Evolutionary conservation across 345 rosid species (phyloP), one percentile per base, ranked within the genome.

Genomic region (Eucalyptus globulus): DNA sequence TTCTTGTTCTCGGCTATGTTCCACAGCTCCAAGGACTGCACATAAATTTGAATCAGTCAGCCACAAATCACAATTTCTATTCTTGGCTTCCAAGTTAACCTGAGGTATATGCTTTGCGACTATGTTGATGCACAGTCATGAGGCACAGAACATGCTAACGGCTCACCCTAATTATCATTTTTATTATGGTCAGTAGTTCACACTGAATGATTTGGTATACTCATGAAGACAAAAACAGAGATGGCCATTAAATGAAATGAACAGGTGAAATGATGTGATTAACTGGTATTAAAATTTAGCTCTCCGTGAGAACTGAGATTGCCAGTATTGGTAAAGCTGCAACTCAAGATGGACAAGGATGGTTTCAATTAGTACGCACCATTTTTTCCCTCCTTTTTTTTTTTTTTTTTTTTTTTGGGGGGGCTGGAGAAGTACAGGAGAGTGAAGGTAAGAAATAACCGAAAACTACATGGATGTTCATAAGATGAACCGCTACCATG

Each of bases 11-110:
- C 96, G 2, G 93, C 94, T 92, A 94, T 90, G 93, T 95, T 94
- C 97, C 95, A 96, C 10, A 94, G 91, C 93, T 96, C 96, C 94
- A 96, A 54, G 4, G 93, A 93, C 98, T 96, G 94, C 91, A 88
- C n/a, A 53, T 47, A 34, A 9, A 49, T 53, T 45, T 62, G 17
- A 56, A 44, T 26, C 47, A 47, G n/a, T 15, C 86, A 11, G 29
- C 58, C 87, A 47, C 87, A 47, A 16, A 49, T 29, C 12, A 7
- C 47, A 76, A 40, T 43, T 49, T 49, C 49, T 44, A 83, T 26
- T 26, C 31, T 24, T 83, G 53, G 53, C 51, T 86, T 49, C 37
- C 15, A 76, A 40, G 85, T 76, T 76, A 76, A 76, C 29, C 83
- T 40, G 47, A 76, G 47, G 87, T n/a, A 29, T 34, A 14, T 47